phyloP scores from a whole-genome alignment of 129 eudicot species.

The Flaveria bidentis region DNA sequence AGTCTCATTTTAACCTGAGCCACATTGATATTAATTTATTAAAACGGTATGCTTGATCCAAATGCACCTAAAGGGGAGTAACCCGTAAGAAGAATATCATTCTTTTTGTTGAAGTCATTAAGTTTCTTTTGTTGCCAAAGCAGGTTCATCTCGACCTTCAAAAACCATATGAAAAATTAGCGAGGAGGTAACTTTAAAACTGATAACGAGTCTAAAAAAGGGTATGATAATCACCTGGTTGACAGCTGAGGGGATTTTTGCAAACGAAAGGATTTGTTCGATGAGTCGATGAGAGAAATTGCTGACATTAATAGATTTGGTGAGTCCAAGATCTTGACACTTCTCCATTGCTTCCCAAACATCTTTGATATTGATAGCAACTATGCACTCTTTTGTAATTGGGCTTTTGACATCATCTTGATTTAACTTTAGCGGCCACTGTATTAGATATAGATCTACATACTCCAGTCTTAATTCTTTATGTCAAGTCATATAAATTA shows the following conservation, averaged over 20 bases:
- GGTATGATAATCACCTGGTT: constrained; percentile 41
- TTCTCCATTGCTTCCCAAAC: constrained; percentile 70
- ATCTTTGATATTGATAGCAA: constrained; percentile 44
- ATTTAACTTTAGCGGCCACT: constrained; percentile 49
- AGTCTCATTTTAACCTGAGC: neutral
- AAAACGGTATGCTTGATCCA: neutral
- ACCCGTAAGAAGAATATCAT: constrained; percentile 46
- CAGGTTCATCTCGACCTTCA: constrained; percentile 63
- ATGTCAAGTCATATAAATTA: neutral
- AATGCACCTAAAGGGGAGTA: constrained; percentile 57
- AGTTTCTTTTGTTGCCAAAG: constrained; percentile 54
- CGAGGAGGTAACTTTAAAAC: neutral
- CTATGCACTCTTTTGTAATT: constrained; percentile 32
- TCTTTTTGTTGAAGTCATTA: constrained; percentile 42
- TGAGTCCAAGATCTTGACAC: constrained; percentile 53
- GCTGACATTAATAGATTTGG: constrained; percentile 60
- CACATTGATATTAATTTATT: neutral
- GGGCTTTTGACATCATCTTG: constrained; percentile 25
- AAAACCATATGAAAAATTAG: neutral
- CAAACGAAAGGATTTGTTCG: constrained; percentile 42
- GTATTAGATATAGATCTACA: constrained; percentile 59
- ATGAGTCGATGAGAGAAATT: constrained; percentile 48
- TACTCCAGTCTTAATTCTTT: constrained; percentile 55
- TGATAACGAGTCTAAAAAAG: neutral
- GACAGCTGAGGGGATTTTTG: constrained; percentile 58